Evolutionary conservation across 2,329 filamentous ascomycete genomes (phyloP).

Genomic region (Calonectria fujianensis): DNA sequence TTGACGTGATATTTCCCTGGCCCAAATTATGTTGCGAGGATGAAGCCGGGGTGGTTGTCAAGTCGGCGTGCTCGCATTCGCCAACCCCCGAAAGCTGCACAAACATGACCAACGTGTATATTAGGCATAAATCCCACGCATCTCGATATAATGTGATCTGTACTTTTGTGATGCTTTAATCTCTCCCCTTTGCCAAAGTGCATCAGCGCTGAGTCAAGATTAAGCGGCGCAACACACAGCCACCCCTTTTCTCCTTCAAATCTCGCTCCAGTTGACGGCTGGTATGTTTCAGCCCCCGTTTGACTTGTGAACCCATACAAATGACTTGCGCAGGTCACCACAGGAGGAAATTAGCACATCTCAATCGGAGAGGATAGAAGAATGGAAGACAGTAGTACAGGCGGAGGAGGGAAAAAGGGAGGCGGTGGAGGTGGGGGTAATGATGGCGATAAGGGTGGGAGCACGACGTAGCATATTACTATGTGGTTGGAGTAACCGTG

Average conservation of each 20-base stretch:
- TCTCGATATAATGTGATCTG: background rate
- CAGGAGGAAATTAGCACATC: background rate
- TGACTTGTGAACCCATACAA: background rate
- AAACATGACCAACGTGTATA: constrained; percentile 13
- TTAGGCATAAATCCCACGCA: constrained; percentile 1
- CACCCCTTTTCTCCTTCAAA: background rate
- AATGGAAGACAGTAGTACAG: constrained; percentile 15
- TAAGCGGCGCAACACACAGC: background rate
- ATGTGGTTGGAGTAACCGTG: background rate
- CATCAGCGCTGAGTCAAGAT: constrained; percentile 5
- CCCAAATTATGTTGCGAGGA: background rate
- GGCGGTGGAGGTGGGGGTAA: background rate
- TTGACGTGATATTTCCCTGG: background rate
- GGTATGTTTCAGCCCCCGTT: constrained; percentile 3
- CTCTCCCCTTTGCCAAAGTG: constrained; percentile 11
- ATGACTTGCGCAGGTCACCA: background rate
- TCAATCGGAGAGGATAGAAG: background rate
- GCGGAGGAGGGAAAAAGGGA: background rate
- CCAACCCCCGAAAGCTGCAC: background rate
- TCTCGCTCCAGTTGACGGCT: background rate
- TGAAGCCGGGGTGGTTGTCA: background rate
- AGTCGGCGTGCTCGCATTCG: too few relatives aligned
- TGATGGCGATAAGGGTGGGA: too few relatives aligned
- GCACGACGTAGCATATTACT: too few relatives aligned
- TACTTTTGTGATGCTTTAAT: background rate